phyloP scores from a whole-genome alignment of 805 yeast genomes.

The Candida sphagnicola region DNA sequence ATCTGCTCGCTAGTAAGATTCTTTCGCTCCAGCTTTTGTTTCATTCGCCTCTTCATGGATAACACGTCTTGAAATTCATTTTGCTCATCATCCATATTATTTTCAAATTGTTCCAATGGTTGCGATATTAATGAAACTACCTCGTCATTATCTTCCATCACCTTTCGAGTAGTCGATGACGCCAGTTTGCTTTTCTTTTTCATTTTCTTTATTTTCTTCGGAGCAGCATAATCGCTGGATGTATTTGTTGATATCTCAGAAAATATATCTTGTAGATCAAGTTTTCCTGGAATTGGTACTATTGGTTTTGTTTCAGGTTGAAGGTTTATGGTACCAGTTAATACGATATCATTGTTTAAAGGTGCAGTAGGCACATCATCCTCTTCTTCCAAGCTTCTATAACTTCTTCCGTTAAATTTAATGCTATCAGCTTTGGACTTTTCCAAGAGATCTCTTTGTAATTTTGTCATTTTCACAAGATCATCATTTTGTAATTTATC shows the following conservation, averaged over 20 bases:
- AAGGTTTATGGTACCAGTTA: constrained; percentile 4
- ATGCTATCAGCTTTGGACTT: constrained; percentile 18
- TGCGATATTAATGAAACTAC: neutral
- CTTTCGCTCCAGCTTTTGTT: constrained; percentile 20
- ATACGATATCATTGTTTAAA: constrained; percentile 3
- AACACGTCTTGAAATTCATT: constrained; percentile 31
- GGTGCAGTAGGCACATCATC: constrained; percentile 10
- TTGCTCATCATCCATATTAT: constrained; percentile 13
- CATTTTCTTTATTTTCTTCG: constrained; percentile 9
- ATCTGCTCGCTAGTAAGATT: constrained; percentile 24
- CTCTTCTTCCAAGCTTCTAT: constrained; percentile 7
- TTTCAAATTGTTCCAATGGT: neutral
- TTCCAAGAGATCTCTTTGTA: constrained; percentile 26
- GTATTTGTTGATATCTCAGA: neutral
- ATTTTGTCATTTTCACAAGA: constrained; percentile 19
- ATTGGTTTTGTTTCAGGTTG: constrained; percentile 1
- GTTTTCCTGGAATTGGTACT: neutral
- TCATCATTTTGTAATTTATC: constrained; percentile 39
- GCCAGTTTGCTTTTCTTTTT: constrained; percentile 3
- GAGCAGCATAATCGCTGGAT: neutral
- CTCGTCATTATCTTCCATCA: neutral
- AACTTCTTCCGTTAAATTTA: constrained; percentile 19
- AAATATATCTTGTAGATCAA: constrained; percentile 5
- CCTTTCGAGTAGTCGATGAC: neutral
- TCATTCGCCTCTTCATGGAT: constrained; percentile 19